Conservation (phyloP, 345 rosid species). For the Citrus mangshanensis region DNA sequence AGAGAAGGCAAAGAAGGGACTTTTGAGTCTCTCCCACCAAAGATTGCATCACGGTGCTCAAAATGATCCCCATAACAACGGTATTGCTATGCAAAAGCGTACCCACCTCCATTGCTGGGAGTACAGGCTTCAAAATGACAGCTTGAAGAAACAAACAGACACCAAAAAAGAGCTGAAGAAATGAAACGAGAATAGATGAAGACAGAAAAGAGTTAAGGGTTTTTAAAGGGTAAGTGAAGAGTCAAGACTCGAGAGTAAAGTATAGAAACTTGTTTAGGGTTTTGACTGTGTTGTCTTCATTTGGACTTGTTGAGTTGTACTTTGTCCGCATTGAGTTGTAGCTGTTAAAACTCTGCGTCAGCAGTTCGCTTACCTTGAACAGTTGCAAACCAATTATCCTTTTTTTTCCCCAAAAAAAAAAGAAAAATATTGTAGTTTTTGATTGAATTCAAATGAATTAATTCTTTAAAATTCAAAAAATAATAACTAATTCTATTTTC, state of each 20-base stretch:
- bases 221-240: neutral
- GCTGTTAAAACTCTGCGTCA: neutral
- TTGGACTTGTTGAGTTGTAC: neutral
- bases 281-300: neutral
- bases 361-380: neutral
- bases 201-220: neutral
- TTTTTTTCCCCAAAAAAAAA: too few relatives aligned
- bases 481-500: neutral
- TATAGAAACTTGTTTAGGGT: neutral
- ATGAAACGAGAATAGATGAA: neutral
- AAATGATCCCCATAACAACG: neutral
- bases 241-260: neutral
- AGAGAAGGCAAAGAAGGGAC: slow-evolving; percentile 3
- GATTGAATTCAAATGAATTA: too few relatives aligned
- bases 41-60: neutral
- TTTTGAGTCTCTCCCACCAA: neutral
- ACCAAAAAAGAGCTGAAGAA: neutral
- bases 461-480: too few relatives aligned
- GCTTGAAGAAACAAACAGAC: neutral
- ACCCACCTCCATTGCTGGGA: neutral
- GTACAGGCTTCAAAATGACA: neutral
- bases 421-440: neutral
- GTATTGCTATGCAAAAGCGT: neutral
- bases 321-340: neutral
- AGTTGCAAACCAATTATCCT: too few relatives aligned